These are phyloP conservation scores for Parafenestella ontariensis DNA, from an alignment of 2,329 filamentous ascomycete species.

Conservation along the genomic window DNA sequence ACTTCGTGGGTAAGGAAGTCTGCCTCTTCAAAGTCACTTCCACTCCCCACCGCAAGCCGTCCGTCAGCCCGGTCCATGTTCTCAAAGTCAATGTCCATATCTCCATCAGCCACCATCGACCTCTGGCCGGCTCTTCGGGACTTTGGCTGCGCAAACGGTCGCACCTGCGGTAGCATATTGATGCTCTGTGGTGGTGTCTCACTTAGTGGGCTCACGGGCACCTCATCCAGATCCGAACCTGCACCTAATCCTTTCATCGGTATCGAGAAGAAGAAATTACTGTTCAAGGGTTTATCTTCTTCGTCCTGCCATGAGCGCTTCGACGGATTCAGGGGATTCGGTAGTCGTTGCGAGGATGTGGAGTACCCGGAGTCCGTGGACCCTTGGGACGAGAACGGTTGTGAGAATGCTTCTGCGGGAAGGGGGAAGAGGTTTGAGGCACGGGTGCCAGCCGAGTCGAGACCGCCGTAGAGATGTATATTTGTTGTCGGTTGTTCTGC, in stretches of 20 bases:
- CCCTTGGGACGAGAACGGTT: slow-evolving; percentile 44
- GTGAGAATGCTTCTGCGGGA: slow-evolving; percentile 42
- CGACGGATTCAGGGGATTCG: slow-evolving; percentile 41
- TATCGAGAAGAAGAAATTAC: slow-evolving; percentile 37
- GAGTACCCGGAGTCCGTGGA: slow-evolving; percentile 38
- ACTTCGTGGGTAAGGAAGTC: slow-evolving; percentile 59
- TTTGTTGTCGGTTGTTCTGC: slow-evolving; percentile 62
- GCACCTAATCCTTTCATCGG: slow-evolving; percentile 19
- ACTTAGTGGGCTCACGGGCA: slow-evolving; percentile 45
- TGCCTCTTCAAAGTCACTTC: slow-evolving; percentile 72
- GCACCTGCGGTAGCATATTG: slow-evolving; percentile 27
- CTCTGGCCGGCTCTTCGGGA: slow-evolving; percentile 16
- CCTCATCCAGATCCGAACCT: slow-evolving; percentile 37
- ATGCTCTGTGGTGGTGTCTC: slow-evolving; percentile 31
- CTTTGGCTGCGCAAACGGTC: slow-evolving; percentile 43
- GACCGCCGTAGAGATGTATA: slow-evolving; percentile 44
- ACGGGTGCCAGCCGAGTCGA: slow-evolving; percentile 44
- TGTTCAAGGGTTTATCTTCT: slow-evolving; percentile 31
- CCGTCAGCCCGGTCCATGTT: slow-evolving; percentile 40
- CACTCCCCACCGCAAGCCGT: slow-evolving; percentile 44
- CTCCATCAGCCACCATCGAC: slow-evolving; percentile 25
- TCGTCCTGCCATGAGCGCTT: slow-evolving; percentile 55
- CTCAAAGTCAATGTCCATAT: slow-evolving; percentile 44
- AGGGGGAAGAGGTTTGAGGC: slow-evolving; percentile 40
- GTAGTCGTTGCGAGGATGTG: slow-evolving; percentile 26